Evolutionary conservation across 1,139 yeast species (phyloP), one percentile per base, ranked within the genome.

Genomic region (Lodderomyces parapsilosis): DNA sequence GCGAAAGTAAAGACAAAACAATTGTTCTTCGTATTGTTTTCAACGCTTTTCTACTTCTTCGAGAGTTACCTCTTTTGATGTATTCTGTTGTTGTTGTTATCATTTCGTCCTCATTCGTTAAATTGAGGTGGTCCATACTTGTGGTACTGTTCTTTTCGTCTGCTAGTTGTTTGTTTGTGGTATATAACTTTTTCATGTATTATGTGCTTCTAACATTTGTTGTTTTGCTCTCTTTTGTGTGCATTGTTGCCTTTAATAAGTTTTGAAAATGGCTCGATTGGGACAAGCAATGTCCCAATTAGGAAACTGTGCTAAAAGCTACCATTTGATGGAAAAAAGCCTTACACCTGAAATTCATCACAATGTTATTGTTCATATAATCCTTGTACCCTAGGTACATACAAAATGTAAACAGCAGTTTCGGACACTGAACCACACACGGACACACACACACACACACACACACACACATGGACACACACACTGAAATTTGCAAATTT

Each of bases 201-300:
- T 4, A 14, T 30, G 18, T 30, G 33, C 33, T n/a, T n/a, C 17
- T 14, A 28, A n/a, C 19, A 6, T 30, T 30, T 30, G 9, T 9
- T 15, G 18, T 6, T n/a, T 30, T 33, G 24, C 23, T 27, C 18
- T 19, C 8, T 14, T 23, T 22, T 23, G 25, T 24, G 15, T 23
- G 5, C 14, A 10, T 23, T 13, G n/a, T 35, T 20, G 3, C 11
- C 4, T 23, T 20, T 10, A 7, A 11, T 8, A 13, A 20, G 24
- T 33, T 33, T 35, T 24, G 20, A 17, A 24, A 36, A 9, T 27
- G 39, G 9, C 25, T 37, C 22, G 19, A 18, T 27, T 37, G 19
- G 25, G 33, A 6, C 15, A 30, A 15, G 14, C 7, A 4, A 2
- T 15, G 19, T 30, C 14, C 33, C 8, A 38, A 38, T 14, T 15